Evolutionary conservation across 768 basidiomycete species (phyloP).

Genomic region (Antrodiella citrinella): DNA sequence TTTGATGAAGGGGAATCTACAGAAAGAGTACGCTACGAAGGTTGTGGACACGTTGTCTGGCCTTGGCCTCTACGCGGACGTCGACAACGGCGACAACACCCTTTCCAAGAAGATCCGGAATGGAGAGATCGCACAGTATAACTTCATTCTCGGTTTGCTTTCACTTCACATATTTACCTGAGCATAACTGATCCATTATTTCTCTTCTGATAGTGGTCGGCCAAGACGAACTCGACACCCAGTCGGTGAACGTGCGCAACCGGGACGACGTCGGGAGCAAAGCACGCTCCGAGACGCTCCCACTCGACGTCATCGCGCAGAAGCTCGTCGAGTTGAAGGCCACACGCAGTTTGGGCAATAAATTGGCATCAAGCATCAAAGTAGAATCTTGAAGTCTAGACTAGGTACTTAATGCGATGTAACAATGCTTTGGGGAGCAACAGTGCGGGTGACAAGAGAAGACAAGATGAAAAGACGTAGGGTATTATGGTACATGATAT

Average conservation of each 20-base stretch:
- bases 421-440: too few relatives aligned
- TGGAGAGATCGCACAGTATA: slow-evolving; percentile 95
- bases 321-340: slow-evolving; percentile 71
- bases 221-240: slow-evolving; percentile 78
- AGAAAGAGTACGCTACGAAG: slow-evolving; percentile 89
- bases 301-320: slow-evolving; percentile 60
- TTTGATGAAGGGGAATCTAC: slow-evolving; percentile 9
- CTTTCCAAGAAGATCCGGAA: slow-evolving; percentile 96
- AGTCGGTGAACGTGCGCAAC: slow-evolving; percentile 92
- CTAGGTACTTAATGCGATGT: too few relatives aligned
- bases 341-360: slow-evolving; percentile 43
- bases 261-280: slow-evolving; percentile 90
- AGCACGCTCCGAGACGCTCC: slow-evolving; percentile 64
- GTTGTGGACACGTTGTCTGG: slow-evolving; percentile 60
- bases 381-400: too few relatives aligned
- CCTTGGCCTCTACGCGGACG: slow-evolving; percentile 80
- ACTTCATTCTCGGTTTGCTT: slow-evolving; percentile 85
- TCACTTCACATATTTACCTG: neutral
- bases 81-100: slow-evolving; percentile 88
- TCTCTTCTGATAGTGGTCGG: slow-evolving; percentile 67
- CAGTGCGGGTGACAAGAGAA: too few relatives aligned
- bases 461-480: too few relatives aligned
- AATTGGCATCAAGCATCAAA: too few relatives aligned
- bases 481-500: too few relatives aligned
- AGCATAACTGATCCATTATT: slow-evolving; percentile 2